Base-by-base conservation (phyloP, 768 basidiomycete genomes). In the Russula virescens region DNA sequence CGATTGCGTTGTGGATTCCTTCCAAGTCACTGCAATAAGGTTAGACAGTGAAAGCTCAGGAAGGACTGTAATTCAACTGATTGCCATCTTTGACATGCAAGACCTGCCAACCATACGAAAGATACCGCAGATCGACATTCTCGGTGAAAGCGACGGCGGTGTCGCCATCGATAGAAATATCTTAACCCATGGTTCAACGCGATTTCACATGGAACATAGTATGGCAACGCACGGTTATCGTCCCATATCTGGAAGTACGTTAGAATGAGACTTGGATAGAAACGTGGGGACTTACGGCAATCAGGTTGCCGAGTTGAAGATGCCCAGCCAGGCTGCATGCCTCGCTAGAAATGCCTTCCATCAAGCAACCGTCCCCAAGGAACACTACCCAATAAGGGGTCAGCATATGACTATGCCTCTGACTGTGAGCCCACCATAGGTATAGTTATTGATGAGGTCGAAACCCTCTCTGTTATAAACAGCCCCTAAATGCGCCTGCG, bases 101-200 rank as follows among this genome's bases (percentile, higher is more conserved):
- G 61, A 95, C 92, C 66, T 97, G 89, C 95, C 95, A 98, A 58
- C 91, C 93, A 75, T 97, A 97, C 2, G 95, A 73, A 72, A 86
- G 77, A 81, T 94, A 97, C 60, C 95, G 86, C 72, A 87, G 85
- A 68, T 83, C 84, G 59, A 96, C 93, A 69, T 97, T 85, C 76
- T 98, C 95, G 47, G 95, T 98, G 81, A 98, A 98, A 19, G 95
- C 89, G 60, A 87, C 81, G 60, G 84, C 84, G 66, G 94, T 98
- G 76, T 93, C 85, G 66, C 95, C 95, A 72, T 98, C 95, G 69
- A 98, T 97, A 66, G 95, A 92, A 74, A 98, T 98, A 74, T 94
- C 91, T 94, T 38, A 19, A 49, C 50, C 58, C 54, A 63, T 40
- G n/a, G 53, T 68, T 62, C 66, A 63, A 40, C 11, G 13, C 13